Base-by-base conservation (phyloP, 2,329 filamentous ascomycete genomes). In the Colletotrichum chrysophilum region DNA sequence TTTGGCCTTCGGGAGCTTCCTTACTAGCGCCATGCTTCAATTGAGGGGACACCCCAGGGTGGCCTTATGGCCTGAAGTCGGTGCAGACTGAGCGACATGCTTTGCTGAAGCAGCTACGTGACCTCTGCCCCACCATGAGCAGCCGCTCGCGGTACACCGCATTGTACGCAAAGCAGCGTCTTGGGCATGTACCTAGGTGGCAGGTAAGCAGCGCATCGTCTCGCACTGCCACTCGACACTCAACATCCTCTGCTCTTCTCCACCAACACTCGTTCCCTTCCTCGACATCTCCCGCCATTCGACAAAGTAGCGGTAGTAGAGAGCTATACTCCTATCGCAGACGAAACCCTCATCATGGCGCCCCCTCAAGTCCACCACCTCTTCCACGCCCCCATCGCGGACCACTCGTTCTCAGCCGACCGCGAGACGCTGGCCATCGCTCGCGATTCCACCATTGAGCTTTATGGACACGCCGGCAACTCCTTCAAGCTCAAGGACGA, bases 331-430 rank as follows among this genome's bases (percentile, higher is more conserved):
- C 95, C 95, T 97, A 95, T 94, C 93, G 89, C 87, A 73, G 73
- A 76, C 75, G 43, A 69, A 68, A 43, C 21, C 69, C 70, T 78
- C 84, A 90, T 69, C 76, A 98, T 98, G 96, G 89, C 95, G 71
- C 85, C 93, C 76, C 95, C 96, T 78, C 95, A 98, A 90, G 94
- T 98, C 75, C 95, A 98, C 87, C 96, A 98, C 83, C 94, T 99
- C 79, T 99, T 99, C 88, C 96, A 98, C 88, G 93, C 94, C 80
- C 96, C 96, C 77, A 98, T 99, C 83, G 95, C 95, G 79, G 97
- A 99, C 89, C 97, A 99, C 87, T 98, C 96, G 74, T 99, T 99
- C 91, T 98, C 96, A 78, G 93, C 95, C 77, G 97, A 99, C 87
- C 95, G 93, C 84, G 89, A 93, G 84, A 96, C 94, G 32, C 91